These are phyloP conservation scores for Elymus sibiricus DNA, from an alignment of 176 grass and related monocot species.

Conservation along the genomic window DNA sequence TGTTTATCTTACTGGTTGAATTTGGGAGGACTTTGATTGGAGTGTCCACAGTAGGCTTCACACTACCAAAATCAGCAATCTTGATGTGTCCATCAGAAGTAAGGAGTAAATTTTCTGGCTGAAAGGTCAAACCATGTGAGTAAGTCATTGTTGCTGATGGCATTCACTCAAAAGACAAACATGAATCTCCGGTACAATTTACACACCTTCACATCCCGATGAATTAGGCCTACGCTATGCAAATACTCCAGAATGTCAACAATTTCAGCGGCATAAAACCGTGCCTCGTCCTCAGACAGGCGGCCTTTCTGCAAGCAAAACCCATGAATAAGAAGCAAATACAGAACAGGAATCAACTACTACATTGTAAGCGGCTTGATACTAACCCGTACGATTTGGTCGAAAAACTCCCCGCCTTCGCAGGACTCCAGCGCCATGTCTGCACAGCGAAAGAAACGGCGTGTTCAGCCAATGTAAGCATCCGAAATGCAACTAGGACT, in stretches of 20 bases:
- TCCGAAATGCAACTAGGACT: neutral
- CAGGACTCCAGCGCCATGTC: constrained; percentile 98
- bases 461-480: neutral
- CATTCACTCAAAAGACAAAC: neutral
- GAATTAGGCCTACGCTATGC: constrained; percentile 79
- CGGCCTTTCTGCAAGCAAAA: constrained; percentile 59
- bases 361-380: neutral
- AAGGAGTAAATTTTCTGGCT: constrained; percentile 96
- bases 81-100: constrained; percentile 92
- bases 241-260: constrained; percentile 91
- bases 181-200: neutral
- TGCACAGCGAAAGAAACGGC: constrained; percentile 21
- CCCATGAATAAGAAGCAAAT: neutral
- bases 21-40: constrained; percentile 86
- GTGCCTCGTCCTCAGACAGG: constrained; percentile 66
- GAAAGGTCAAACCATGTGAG: constrained; percentile 27
- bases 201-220: constrained; percentile 86
- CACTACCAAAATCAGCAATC: constrained; percentile 97
- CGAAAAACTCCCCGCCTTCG: constrained; percentile 94
- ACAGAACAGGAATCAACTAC: neutral
- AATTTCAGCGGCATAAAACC: constrained; percentile 90
- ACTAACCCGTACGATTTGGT: constrained; percentile 84
- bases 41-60: constrained; percentile 81
- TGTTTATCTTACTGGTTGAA: constrained; percentile 66
- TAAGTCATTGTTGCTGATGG: neutral